These are phyloP conservation scores for Pseudonitzschia multistriata DNA, from an alignment of 108 stramenopile genomes.

Conservation along the genomic window DNA sequence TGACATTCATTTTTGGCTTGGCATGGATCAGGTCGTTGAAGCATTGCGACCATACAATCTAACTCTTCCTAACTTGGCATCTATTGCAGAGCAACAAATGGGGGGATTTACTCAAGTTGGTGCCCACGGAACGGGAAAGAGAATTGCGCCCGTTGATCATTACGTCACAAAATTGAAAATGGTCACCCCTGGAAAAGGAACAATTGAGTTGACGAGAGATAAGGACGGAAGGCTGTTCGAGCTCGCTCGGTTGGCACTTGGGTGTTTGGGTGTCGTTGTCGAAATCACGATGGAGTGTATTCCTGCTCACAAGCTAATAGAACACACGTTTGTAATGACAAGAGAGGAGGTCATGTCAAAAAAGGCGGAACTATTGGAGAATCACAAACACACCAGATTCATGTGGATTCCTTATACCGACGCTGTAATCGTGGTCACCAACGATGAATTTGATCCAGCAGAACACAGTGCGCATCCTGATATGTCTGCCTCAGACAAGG, in stretches of 20 bases:
- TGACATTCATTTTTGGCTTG: slow-evolving; percentile 38
- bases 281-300: slow-evolving; percentile 89
- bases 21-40: slow-evolving; percentile 47
- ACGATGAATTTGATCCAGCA: slow-evolving; percentile 71
- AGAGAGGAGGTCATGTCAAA: slow-evolving; percentile 74
- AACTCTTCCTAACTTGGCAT: slow-evolving; percentile 94
- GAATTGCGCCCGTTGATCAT: slow-evolving; percentile 91
- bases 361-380: slow-evolving; percentile 48
- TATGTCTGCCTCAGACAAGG: slow-evolving; percentile 29
- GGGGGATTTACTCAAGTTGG: slow-evolving; percentile 94
- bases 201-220: slow-evolving; percentile 66
- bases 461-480: slow-evolving; percentile 27
- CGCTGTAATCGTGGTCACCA: slow-evolving; percentile 92
- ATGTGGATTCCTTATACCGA: slow-evolving; percentile 99
- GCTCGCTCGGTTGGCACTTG: slow-evolving; percentile 88
- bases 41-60: slow-evolving; percentile 70
- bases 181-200: slow-evolving; percentile 84
- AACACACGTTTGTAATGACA: slow-evolving; percentile 88
- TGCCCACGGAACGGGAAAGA: slow-evolving; percentile 96
- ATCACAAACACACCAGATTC: slow-evolving; percentile 94
- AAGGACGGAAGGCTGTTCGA: slow-evolving; percentile 75
- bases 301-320: slow-evolving; percentile 86
- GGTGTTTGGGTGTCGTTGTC: slow-evolving; percentile 93
- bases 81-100: slow-evolving; percentile 96
- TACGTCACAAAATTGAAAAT: slow-evolving; percentile 88